A percentile compares a stretch with the other conserved stretches of the same genome.
phyloP scores from a whole-genome alignment of 208 protist species.

The Acanthamoeba castellanii region DNA sequence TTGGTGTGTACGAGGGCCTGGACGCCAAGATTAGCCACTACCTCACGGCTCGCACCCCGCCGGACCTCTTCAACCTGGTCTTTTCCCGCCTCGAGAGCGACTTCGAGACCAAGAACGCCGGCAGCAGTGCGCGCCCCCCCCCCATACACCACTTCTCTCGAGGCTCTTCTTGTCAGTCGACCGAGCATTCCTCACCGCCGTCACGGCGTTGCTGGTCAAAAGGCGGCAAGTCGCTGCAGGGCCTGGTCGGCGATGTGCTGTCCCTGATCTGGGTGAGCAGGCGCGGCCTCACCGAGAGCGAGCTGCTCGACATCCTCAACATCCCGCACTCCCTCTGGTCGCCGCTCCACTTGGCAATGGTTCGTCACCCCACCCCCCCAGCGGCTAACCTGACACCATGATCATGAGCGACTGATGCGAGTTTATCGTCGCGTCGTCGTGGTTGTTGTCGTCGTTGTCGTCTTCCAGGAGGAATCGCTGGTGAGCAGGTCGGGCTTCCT shows the following conservation, averaged over 20 bases:
- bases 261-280: conserved; percentile 3
- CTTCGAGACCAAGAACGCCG: neutral
- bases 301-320: conserved; percentile 15
- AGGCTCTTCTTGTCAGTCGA: neutral
- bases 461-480: neutral
- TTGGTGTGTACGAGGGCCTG: conserved; percentile 28
- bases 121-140: neutral
- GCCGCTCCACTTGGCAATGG: neutral
- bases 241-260: neutral
- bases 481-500: conserved; percentile 5
- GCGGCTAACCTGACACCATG: no score
- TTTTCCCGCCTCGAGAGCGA: conserved; percentile 56
- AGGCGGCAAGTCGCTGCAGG: neutral
- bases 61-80: conserved; percentile 55
- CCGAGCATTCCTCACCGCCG: no score
- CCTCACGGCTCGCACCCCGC: neutral
- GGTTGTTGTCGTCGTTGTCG: no score
- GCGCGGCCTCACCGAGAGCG: conserved; percentile 47
- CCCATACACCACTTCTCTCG: neutral
- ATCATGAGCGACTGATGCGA: no score
- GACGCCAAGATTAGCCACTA: conserved; percentile 18
- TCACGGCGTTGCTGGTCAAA: neutral
- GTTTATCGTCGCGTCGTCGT: no score
- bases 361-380: neutral
- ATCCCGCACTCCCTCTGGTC: conserved; percentile 40